Evolutionary conservation across 371 early-diverging fungal genomes (phyloP).

Genomic region (Entomophthora muscae): DNA sequence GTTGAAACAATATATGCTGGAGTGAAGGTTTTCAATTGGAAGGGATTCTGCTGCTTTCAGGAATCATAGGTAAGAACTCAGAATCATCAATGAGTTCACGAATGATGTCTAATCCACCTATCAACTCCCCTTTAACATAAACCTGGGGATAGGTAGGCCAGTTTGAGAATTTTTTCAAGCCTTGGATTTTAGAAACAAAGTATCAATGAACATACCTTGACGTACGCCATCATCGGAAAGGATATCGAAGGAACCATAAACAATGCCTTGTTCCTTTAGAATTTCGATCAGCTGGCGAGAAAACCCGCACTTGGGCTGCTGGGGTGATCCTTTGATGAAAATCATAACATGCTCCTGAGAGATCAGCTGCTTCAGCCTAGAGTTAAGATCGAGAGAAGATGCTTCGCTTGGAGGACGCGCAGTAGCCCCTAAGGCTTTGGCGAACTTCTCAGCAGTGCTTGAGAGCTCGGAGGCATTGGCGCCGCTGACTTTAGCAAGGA

Average conservation of each 20-base stretch:
- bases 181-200: conserved; percentile 11
- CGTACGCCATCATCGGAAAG: conserved; percentile 73
- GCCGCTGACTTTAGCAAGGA: conserved; percentile 65
- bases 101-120: conserved; percentile 83
- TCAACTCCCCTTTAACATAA: conserved; percentile 67
- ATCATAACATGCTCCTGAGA: conserved; percentile 60
- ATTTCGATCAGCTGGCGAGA: conserved; percentile 50
- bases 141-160: conserved; percentile 88
- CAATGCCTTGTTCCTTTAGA: conserved; percentile 40
- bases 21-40: background rate
- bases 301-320: conserved; percentile 54
- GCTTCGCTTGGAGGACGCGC: conserved; percentile 15
- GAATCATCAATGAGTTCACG: conserved; percentile 64
- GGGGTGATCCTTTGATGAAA: conserved; percentile 88
- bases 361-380: conserved; percentile 45
- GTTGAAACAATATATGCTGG: no score
- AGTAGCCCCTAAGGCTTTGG: conserved; percentile 23
- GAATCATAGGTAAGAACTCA: conserved; percentile 49
- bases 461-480: conserved; percentile 71
- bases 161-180: conserved; percentile 63
- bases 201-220: conserved; percentile 30
- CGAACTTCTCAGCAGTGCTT: conserved; percentile 45
- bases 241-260: conserved; percentile 75
- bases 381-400: conserved; percentile 29
- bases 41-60: conserved; percentile 30